Evolutionary conservation across 2,329 filamentous ascomycete species (phyloP), one percentile per base, ranked within the genome.

Genomic region (Alternaria rosae): DNA sequence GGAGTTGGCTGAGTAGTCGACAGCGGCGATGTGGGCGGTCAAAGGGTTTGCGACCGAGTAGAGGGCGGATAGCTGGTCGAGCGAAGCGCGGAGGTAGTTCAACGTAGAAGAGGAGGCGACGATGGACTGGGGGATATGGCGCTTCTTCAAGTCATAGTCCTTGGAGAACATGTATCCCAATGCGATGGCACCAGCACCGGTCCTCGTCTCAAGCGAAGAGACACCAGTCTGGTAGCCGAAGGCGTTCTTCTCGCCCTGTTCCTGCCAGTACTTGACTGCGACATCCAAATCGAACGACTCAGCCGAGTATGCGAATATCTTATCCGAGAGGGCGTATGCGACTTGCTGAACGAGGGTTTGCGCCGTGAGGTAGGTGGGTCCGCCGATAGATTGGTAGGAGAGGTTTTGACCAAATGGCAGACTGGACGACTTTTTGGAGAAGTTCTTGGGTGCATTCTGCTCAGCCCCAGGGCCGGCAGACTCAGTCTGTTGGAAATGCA

Each of bases 161-260:
- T 93, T 92, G 64, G 94, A 97, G 85, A 98, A 99, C 79, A 98
- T 92, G 82, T 99, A 99, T 59, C 95, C 95, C 51, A 99, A 87
- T 21, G 95, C 93, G 76, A 98, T 91, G 68, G 92, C 89, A 58
- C 94, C 95, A 55, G 95, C 95, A 61, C 95, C 95, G 59, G 91
- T 88, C 56, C 95, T 88, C 44, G 94, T 96, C 84, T 99, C 91
- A 75, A 97, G 88, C 23, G 91, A 83, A 63, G 94, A 86, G 48
- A 98, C 88, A 13, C 88, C 84, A 51, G 95, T 94, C 65, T 88
- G 82, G 76, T 94, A 91, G 71, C 92, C 92, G 82, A 94, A 89
- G 66, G 91, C 88, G 83, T 99, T 99, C 77, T 86, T 84, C 76
- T 93, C 90, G 65, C 87, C 84, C 65, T 87, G 82, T 26, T 82